Evolutionary conservation across 2,329 filamentous ascomycete genomes (phyloP), one percentile per base, ranked within the genome.

Genomic region (Epichloe uncinata): DNA sequence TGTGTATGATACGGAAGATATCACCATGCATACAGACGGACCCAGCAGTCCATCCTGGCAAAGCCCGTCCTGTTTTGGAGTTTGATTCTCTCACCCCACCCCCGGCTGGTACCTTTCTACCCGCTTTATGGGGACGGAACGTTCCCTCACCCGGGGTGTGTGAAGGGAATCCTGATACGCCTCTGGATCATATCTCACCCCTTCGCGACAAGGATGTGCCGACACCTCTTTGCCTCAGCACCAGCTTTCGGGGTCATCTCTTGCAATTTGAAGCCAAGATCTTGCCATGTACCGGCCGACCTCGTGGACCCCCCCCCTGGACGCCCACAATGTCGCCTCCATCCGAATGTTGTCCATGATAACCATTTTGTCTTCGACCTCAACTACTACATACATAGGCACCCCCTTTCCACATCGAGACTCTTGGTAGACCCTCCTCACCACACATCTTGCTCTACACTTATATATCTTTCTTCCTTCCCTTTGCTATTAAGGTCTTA

Each of bases 41-140:
- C 40, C 20, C 16, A 38, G 34, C 30, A 20, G 26, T 20, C 13
- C 30, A 45, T 35, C 43, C 44, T 26, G 22, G 22, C 44, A 26
- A 35, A 34, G 20, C 42, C 35, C 30, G 33, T 46, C 22, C 36
- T 43, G 26, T 48, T 45, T 41, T 47, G 49, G 30, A 47, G 41
- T 48, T 16, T 20, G 41, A 35, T 33, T 51, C 18, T 35, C 34
- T 37, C 51, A 52, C 41, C 47, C 36, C 35, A 22, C 42, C 38
- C 30, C 37, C 16, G 44, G 47, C 33, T 33, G 50, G 43, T 43
- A 49, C 18, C 33, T 33, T 45, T 37, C 43, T 49, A 49, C 50
- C 50, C 47, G 50, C 40, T 44, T 41, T 52, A 44, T 52, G 47
- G 50, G 47, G 47, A 52, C 47, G 46, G 38, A 44, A 47, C 34